Percentiles rank a stretch among this genome's conserved stretches.
These are phyloP conservation scores for Arthroderma sp. DNA, from an alignment of 2,329 filamentous ascomycete species.

Conservation along the genomic window DNA sequence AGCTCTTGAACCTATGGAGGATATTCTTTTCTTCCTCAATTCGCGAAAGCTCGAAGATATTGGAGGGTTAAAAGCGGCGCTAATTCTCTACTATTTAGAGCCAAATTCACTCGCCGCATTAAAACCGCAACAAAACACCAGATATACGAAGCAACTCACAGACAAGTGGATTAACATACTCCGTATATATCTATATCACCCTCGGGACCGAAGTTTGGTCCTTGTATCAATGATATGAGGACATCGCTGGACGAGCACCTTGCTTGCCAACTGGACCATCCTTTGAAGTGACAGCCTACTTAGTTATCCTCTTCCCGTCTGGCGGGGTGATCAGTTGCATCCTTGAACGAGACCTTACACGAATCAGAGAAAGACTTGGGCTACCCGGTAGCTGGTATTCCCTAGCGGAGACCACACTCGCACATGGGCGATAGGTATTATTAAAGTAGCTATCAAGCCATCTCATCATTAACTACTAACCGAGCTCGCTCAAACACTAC, in stretches of 20 bases:
- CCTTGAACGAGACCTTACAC: not conserved
- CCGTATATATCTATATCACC: too few species aligned
- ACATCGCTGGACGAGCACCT: not conserved
- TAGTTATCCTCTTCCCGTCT: not conserved
- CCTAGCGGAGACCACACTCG: not conserved
- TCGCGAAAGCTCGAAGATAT: not conserved
- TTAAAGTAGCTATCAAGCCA: not conserved
- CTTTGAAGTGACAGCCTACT: not conserved
- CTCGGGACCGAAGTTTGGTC: not conserved
- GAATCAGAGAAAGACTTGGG: not conserved
- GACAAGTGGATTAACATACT: too few species aligned
- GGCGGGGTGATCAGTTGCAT: slow-evolving; percentile 2
- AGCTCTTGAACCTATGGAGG: not conserved
- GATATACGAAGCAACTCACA: not conserved
- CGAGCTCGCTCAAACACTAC: not conserved
- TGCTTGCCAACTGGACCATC: not conserved
- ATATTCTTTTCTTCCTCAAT: not conserved
- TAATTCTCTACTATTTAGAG: not conserved
- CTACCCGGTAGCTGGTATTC: not conserved
- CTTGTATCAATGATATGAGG: not conserved
- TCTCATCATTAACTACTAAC: not conserved
- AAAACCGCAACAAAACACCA: not conserved
- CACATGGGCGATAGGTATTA: not conserved
- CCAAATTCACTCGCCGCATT: not conserved
- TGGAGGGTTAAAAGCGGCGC: not conserved